A percentile compares a stretch with the other conserved stretches of the same genome.
Conservation (phyloP, 306 rosid species). For the Sicyos edulis region DNA sequence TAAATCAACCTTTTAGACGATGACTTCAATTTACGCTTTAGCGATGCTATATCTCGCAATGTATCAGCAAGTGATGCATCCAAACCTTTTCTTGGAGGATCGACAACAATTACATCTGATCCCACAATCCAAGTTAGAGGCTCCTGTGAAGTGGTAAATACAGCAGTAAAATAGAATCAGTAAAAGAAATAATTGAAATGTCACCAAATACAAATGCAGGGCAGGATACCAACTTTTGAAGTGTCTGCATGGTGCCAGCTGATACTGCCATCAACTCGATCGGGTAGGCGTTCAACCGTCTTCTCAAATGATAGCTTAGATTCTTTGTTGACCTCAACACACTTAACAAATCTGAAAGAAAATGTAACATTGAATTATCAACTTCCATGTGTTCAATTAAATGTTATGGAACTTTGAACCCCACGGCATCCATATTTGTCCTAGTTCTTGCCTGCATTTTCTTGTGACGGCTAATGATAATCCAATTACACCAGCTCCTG, state of each 20-base stretch:
- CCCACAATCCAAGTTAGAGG: slow-evolving; percentile 82
- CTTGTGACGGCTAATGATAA: slow-evolving; percentile 81
- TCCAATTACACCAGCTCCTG: slow-evolving; percentile 96
- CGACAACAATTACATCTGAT: slow-evolving; percentile 80
- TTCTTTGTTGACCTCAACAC: slow-evolving; percentile 88
- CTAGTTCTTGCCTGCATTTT: slow-evolving; percentile 79
- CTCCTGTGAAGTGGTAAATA: slow-evolving; percentile 51
- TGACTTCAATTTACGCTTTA: slow-evolving; percentile 45
- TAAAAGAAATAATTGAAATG: background rate
- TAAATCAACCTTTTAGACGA: slow-evolving; percentile 50
- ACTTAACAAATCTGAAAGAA: slow-evolving; percentile 67
- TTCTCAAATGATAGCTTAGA: slow-evolving; percentile 87
- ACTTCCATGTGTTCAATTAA: background rate
- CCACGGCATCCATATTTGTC: slow-evolving; percentile 24
- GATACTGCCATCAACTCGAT: slow-evolving; percentile 57
- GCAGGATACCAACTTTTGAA: slow-evolving; percentile 45
- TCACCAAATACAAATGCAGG: slow-evolving; percentile 3
- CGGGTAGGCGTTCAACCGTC: slow-evolving; percentile 69
- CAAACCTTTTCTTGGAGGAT: slow-evolving; percentile 95
- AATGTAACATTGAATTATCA: background rate
- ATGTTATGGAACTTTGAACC: slow-evolving; percentile 12
- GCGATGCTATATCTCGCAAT: slow-evolving; percentile 48
- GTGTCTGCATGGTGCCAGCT: slow-evolving; percentile 93
- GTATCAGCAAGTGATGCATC: slow-evolving; percentile 64
- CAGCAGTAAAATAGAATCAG: slow-evolving; percentile 5